A percentile compares a stretch with the other conserved stretches of the same genome.
These are phyloP conservation scores for Globisporangium viniferum DNA, from an alignment of 352 stramenopile species.

Conservation along the genomic window DNA sequence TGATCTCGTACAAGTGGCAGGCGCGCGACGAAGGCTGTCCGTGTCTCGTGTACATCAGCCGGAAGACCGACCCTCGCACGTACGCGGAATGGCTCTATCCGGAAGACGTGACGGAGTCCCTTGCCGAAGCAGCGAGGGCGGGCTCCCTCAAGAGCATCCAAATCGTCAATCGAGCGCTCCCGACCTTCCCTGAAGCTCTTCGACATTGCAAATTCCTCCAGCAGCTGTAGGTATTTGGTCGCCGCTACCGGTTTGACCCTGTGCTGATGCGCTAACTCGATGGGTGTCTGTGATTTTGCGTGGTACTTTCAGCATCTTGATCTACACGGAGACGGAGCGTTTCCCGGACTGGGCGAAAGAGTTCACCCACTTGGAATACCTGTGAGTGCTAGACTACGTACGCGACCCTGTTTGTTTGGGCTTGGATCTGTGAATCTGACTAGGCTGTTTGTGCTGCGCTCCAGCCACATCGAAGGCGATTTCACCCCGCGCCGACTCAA, in stretches of 20 bases:
- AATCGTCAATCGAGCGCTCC: slow-evolving; percentile 21
- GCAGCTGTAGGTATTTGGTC: slow-evolving; percentile 16
- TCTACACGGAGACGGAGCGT: slow-evolving; percentile 20
- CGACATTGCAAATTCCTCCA: slow-evolving; percentile 12
- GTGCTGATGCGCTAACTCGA: background rate
- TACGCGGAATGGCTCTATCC: slow-evolving; percentile 20
- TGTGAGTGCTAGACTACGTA: slow-evolving; percentile 6
- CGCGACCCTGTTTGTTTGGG: background rate
- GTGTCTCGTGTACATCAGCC: slow-evolving; percentile 19
- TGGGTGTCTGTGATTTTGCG: background rate
- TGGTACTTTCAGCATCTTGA: slow-evolving; percentile 11
- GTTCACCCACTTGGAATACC: slow-evolving; percentile 14
- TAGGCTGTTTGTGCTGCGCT: background rate
- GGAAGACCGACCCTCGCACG: slow-evolving; percentile 7
- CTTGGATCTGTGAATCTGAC: too few species aligned
- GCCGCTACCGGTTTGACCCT: background rate
- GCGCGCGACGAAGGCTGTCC: background rate
- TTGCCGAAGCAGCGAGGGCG: slow-evolving; percentile 4
- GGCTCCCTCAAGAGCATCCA: slow-evolving; percentile 16
- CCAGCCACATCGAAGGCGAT: slow-evolving; percentile 19
- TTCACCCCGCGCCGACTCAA: slow-evolving; percentile 15
- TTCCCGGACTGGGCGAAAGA: slow-evolving; percentile 18
- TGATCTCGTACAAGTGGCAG: slow-evolving; percentile 21
- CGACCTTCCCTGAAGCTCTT: slow-evolving; percentile 13
- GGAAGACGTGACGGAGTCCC: slow-evolving; percentile 10